phyloP scores from a whole-genome alignment of 1,284 basidiomycete species.

The Sanghuangporus sanghuang region DNA sequence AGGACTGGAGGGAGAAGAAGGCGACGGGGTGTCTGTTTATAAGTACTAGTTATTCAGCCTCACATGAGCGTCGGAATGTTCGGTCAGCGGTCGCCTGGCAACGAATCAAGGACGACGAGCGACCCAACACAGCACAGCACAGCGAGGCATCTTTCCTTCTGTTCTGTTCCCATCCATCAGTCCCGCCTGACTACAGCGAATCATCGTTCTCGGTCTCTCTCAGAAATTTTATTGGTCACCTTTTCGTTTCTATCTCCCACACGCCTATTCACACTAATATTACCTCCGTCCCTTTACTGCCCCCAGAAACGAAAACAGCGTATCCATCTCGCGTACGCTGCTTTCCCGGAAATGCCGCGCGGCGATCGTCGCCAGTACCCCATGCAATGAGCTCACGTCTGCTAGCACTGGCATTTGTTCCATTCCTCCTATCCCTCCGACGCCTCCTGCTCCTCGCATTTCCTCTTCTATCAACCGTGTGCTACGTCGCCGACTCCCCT shows the following conservation, averaged over 20 bases:
- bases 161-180: not conserved
- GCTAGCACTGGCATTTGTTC: constrained; percentile 49
- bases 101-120: not conserved
- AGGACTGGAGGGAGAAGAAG: constrained; percentile 19
- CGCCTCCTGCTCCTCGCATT: constrained; percentile 32
- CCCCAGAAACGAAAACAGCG: constrained; percentile 73
- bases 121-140: no score
- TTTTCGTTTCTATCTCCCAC: not conserved
- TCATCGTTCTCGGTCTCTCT: not conserved
- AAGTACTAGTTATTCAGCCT: not conserved
- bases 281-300: constrained; percentile 53
- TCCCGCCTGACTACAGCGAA: not conserved
- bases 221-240: not conserved
- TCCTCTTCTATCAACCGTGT: constrained; percentile 65
- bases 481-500: constrained; percentile 56
- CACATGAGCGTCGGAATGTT: constrained; percentile 13
- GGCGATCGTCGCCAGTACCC: constrained; percentile 57
- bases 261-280: constrained; percentile 21
- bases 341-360: constrained; percentile 63
- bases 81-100: constrained; percentile 17
- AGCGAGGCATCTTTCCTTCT: not conserved
- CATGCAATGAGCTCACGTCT: constrained; percentile 62
- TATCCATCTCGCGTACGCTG: constrained; percentile 65
- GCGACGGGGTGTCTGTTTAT: constrained; percentile 18
- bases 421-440: constrained; percentile 20